Base-by-base conservation (phyloP, 495 filamentous ascomycete species). In the Parathielavia hyrcaniae region DNA sequence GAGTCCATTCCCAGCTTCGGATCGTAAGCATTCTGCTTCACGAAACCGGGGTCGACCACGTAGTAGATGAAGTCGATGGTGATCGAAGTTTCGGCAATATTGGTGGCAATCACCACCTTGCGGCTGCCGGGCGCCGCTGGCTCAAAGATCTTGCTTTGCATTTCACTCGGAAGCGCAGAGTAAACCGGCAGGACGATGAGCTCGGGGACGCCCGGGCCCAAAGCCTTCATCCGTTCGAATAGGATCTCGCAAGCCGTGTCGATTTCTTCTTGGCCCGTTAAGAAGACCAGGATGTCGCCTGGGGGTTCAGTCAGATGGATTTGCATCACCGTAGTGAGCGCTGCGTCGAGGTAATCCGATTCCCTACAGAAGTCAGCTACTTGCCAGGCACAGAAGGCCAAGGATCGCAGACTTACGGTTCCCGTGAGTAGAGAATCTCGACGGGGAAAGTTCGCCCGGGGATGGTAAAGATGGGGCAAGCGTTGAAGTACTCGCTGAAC, bases 41-140 rank as follows among this genome's bases (percentile, higher is more conserved):
- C 91, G 64, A 97, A 97, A 4, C 93, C 93, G 8, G 93, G 92
- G 67, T 99, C 93, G 39, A 99, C 82, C 35, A 99, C 95, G 69
- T 95, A 99, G 75, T 95, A 95, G 60, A 99, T 95, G 41, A 89
- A 85, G 69, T 97, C 93, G 57, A 99, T 97, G 0, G 93, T 99
- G 63, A 99, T 92, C 16, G 89, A 95, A 0, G 93, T 99, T 67
- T 99, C 93, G 0, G 93, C 93, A 66, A 99, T 99, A 62, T 99
- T 99, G 17, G 93, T 99, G 3, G 93, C 95, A 69, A 99, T 96
- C 50, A 99, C 89, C 16, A 97, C 90, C 72, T 99, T 99, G 53
- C 93, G 80, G 45, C 83, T 87, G 38, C 93, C 93, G 17, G 86
- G 81, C 7, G 92, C 90, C 19, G 95, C 88, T 16, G 91, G 91